A percentile compares a stretch with the other conserved stretches of the same genome.
These are phyloP conservation scores for Crithidia brevicula DNA, from an alignment of 208 protist species.

Conservation along the genomic window DNA sequence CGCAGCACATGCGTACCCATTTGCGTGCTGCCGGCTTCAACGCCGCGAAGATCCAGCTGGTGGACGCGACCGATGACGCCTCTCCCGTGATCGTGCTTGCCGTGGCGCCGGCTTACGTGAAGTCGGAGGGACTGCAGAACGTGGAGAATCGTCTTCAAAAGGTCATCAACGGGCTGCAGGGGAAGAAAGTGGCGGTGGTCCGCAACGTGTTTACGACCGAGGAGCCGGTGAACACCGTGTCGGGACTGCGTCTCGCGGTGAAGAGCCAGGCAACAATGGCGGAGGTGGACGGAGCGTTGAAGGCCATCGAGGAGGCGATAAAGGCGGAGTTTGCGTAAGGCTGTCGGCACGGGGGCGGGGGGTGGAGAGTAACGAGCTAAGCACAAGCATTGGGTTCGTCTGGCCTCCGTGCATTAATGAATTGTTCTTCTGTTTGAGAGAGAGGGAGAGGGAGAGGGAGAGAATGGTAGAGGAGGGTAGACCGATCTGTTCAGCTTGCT, in stretches of 20 bases:
- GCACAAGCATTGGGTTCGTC: no score
- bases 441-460: neutral
- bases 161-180: slow-evolving; percentile 58
- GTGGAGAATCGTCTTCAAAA: slow-evolving; percentile 69
- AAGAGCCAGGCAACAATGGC: slow-evolving; percentile 62
- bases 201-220: slow-evolving; percentile 71
- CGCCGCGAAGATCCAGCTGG: slow-evolving; percentile 58
- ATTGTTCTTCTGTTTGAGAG: no score
- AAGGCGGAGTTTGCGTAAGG: slow-evolving; percentile 59
- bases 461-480: no score
- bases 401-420: no score
- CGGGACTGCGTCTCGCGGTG: slow-evolving; percentile 67
- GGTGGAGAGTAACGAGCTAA: no score
- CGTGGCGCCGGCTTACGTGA: slow-evolving; percentile 47
- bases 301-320: slow-evolving; percentile 58
- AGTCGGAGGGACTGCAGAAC: slow-evolving; percentile 31
- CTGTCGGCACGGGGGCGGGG: no score
- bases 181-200: slow-evolving; percentile 63
- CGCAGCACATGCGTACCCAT: slow-evolving; percentile 46
- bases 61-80: slow-evolving; percentile 60
- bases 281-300: slow-evolving; percentile 49
- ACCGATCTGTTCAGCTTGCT: neutral
- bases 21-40: slow-evolving; percentile 60
- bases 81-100: slow-evolving; percentile 76
- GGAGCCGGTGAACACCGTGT: slow-evolving; percentile 56